phyloP scores from a whole-genome alignment of 176 grass and related monocot genomes.

The Thinopyrum elongatum region DNA sequence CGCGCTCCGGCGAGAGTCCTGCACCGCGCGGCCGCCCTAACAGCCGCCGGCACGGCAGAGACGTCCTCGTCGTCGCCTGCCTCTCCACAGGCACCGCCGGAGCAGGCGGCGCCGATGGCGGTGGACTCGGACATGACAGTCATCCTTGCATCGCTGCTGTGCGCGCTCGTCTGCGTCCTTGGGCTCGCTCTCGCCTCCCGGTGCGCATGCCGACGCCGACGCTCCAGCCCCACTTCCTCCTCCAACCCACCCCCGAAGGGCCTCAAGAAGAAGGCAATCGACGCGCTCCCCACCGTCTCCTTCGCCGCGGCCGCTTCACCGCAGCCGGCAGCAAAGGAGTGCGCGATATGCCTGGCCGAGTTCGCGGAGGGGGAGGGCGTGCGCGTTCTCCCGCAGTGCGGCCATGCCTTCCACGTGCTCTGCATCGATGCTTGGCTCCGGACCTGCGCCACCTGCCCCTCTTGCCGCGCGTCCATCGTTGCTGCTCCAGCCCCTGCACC shows the following conservation, averaged over 20 bases:
- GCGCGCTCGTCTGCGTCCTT: constrained; percentile 50
- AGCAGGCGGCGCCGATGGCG: constrained; percentile 8
- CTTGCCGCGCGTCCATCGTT: constrained; percentile 28
- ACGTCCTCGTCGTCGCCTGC: neutral
- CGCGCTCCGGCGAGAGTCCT: neutral
- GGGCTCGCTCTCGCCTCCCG: constrained; percentile 54
- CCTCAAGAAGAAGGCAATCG: too few relatives aligned
- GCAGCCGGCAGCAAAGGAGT: neutral
- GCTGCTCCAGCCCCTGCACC: neutral
- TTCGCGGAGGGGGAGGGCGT: constrained; percentile 42
- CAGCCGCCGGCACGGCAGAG: neutral
- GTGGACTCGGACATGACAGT: constrained; percentile 57
- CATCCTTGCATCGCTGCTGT: constrained; percentile 50
- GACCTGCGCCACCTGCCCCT: constrained; percentile 42
- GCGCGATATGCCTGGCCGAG: constrained; percentile 48
- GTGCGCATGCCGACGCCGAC: neutral
- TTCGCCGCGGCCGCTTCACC: neutral
- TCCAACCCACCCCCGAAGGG: neutral
- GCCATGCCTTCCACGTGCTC: constrained; percentile 51
- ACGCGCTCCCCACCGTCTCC: too few relatives aligned
- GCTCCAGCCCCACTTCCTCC: neutral
- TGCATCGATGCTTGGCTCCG: constrained; percentile 73
- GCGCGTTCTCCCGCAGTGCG: constrained; percentile 56
- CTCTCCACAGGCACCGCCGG: neutral
- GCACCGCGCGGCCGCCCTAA: neutral